Conservation (phyloP, 257 asterid genomes). For the Salvia miltiorrhiza region DNA sequence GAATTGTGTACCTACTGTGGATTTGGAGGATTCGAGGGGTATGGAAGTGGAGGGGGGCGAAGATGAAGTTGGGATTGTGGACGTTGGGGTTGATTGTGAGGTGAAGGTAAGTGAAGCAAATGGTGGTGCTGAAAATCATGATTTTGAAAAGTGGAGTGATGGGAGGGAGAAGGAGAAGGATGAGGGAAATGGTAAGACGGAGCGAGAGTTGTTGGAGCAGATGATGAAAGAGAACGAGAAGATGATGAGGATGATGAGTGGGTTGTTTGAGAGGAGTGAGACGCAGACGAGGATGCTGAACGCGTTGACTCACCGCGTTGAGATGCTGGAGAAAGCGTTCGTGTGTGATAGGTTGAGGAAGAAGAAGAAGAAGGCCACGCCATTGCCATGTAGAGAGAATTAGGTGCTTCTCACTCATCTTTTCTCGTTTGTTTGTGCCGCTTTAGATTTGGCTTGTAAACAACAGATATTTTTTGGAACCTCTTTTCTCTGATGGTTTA, state of each 20-base stretch:
- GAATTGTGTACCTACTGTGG: too few relatives aligned
- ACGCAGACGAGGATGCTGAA: slow-evolving; percentile 41
- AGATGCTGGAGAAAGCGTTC: slow-evolving; percentile 58
- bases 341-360: slow-evolving; percentile 57
- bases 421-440: too few relatives aligned
- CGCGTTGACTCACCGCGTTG: slow-evolving; percentile 40
- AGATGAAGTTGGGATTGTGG: too few relatives aligned
- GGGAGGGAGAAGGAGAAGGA: too few relatives aligned
- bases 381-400: slow-evolving; percentile 3
- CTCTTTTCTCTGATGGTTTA: too few relatives aligned
- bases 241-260: slow-evolving; percentile 61
- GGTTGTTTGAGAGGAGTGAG: slow-evolving; percentile 46
- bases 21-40: too few relatives aligned
- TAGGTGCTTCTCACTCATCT: background rate
- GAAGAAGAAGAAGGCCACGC: slow-evolving; percentile 48
- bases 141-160: too few relatives aligned
- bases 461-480: too few relatives aligned
- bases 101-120: slow-evolving; percentile 17
- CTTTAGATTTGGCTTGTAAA: too few relatives aligned
- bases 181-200: slow-evolving; percentile 20
- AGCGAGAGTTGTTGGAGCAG: slow-evolving; percentile 42
- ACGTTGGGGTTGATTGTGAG: too few relatives aligned
- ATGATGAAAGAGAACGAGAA: slow-evolving; percentile 59
- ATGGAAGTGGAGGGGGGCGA: too few relatives aligned
- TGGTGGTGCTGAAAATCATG: too few relatives aligned